Base-by-base conservation (phyloP, 192 early-diverging fungal species). In the Coemansia guatemalensis region DNA sequence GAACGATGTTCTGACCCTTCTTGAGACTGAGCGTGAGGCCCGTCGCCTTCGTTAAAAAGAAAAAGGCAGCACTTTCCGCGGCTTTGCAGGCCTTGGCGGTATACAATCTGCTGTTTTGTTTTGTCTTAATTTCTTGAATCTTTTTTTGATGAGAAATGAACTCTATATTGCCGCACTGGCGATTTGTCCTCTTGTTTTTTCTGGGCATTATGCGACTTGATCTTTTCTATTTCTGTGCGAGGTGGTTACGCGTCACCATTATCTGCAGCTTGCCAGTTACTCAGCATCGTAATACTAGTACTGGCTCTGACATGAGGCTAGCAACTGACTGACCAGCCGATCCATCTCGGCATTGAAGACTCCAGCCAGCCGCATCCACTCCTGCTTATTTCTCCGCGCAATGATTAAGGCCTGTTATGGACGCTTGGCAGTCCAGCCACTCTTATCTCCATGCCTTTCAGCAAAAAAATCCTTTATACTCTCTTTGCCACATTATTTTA, bases 21-120 rank as follows among this genome's bases (percentile, higher is more conserved):
- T 97, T 81, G 97, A 99, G 84, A 95, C 95, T 62, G 97, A 99
- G 85, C 95, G 97, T 88, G 97, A 99, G 82, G 97, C 97, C 72
- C 90, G 96, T 74, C 92, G 96, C 82, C 93, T 99, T 72, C 91
- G 96, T 84, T 98, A n/a, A n/a, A n/a, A n/a, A n/a, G 92, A 95
- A 60, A 48, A 27, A 60, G 5, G 33, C 39, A 44, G 1, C 52
- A 21, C 8, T 53, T 53, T 44, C 14, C 3, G 39, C 14, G 14
- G 39, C n/a, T n/a, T 44, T 44, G 39, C 3, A 44, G 39, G 39
- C 39, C 39, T 44, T 44, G 39, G 39, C 39, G 12, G 8, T 44
- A 44, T 44, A 44, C 39, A 17, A 44, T 44, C 39, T 44, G 39
- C 26, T 48, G 47, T 47, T 35, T 59, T 23, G 32, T 56, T 56